Percentiles rank a stretch among this genome's conserved stretches.
These are phyloP conservation scores for Lophiostoma macrostomum DNA, from an alignment of 495 filamentous ascomycete genomes.

Conservation along the genomic window DNA sequence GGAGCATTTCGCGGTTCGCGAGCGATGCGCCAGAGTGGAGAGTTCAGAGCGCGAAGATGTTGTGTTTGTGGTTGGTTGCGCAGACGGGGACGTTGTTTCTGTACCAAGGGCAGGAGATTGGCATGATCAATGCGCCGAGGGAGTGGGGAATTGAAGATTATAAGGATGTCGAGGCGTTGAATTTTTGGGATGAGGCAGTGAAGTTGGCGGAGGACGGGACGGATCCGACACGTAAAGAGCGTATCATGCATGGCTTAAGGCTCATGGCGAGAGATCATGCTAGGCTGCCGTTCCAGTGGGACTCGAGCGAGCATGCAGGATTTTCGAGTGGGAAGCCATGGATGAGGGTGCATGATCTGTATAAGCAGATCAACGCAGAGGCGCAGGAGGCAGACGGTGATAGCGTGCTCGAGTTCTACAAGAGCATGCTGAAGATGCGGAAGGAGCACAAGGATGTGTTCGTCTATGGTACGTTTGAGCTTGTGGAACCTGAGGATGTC, in stretches of 20 bases:
- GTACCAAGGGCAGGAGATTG: slow-evolving; percentile 43
- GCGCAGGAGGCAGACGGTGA: slow-evolving; percentile 46
- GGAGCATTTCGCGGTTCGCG: slow-evolving; percentile 35
- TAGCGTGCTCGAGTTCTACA: slow-evolving; percentile 55
- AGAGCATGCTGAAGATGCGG: slow-evolving; percentile 50
- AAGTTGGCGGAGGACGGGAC: slow-evolving; percentile 11
- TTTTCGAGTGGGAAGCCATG: slow-evolving; percentile 57
- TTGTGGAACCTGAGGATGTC: slow-evolving; percentile 47
- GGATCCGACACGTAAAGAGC: slow-evolving; percentile 41
- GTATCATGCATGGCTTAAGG: slow-evolving; percentile 63
- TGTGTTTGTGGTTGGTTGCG: slow-evolving; percentile 29
- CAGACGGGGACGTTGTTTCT: slow-evolving; percentile 39
- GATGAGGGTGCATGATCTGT: slow-evolving; percentile 61
- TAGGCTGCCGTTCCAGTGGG: slow-evolving; percentile 63
- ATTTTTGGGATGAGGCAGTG: slow-evolving; percentile 29
- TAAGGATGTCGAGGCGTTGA: slow-evolving; percentile 34
- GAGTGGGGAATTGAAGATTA: slow-evolving; percentile 39
- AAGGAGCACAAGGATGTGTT: slow-evolving; percentile 57
- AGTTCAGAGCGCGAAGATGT: slow-evolving; percentile 34
- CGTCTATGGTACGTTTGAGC: slow-evolving; percentile 59
- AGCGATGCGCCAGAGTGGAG: slow-evolving; percentile 31
- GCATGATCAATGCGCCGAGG: slow-evolving; percentile 37
- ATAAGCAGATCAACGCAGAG: slow-evolving; percentile 50
- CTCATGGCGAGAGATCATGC: slow-evolving; percentile 60
- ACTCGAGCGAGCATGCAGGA: slow-evolving; percentile 50